phyloP scores from a whole-genome alignment of 805 yeast species.

The Kodamaea restingae region DNA sequence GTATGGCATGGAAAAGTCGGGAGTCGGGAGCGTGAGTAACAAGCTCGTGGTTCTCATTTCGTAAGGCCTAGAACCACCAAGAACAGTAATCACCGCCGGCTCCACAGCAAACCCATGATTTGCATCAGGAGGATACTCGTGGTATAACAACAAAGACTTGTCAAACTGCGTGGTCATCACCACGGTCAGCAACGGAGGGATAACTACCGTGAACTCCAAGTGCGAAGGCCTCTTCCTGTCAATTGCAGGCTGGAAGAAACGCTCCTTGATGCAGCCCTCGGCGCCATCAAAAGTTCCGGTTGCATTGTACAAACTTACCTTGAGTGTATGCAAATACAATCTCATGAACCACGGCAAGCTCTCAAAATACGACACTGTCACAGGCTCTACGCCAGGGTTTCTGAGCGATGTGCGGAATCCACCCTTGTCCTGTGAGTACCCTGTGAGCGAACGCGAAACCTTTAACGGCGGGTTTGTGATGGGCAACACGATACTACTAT shows the following conservation, averaged over 20 bases:
- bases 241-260: conserved; percentile 68
- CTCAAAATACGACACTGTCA: conserved; percentile 65
- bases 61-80: conserved; percentile 36
- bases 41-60: conserved; percentile 81
- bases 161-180: conserved; percentile 76
- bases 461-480: conserved; percentile 54
- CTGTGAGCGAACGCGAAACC: conserved; percentile 84
- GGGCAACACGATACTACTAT: conserved; percentile 42
- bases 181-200: conserved; percentile 64
- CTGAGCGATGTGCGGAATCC: conserved; percentile 75
- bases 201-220: conserved; percentile 57
- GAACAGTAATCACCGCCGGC: conserved; percentile 74
- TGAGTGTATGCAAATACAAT: conserved; percentile 68
- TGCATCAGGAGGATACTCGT: conserved; percentile 99
- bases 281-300: conserved; percentile 15
- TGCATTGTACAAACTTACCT: conserved; percentile 28
- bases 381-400: conserved; percentile 52
- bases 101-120: conserved; percentile 95
- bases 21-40: conserved; percentile 84
- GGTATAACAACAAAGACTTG: conserved; percentile 74
- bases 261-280: conserved; percentile 40
- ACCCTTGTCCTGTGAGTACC: conserved; percentile 87
- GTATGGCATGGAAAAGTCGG: conserved; percentile 98
- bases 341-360: conserved; percentile 92
- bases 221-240: conserved; percentile 83